phyloP scores from a whole-genome alignment of 1,284 basidiomycete genomes.

The Cystobasidium slooffiae region DNA sequence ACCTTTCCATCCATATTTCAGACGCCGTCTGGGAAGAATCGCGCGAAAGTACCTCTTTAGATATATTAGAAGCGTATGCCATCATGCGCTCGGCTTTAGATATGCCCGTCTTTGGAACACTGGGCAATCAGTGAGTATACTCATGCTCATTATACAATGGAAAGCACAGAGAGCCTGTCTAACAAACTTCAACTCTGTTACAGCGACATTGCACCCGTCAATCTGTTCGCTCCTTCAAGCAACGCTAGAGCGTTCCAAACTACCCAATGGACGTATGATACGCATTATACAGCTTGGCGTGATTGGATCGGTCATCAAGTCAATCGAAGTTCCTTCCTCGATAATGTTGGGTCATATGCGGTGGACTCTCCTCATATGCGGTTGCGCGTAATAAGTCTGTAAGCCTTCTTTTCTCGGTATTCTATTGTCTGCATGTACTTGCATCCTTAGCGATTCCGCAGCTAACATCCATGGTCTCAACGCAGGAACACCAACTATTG shows the following conservation, averaged over 20 bases:
- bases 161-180: not conserved
- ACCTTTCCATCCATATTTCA: slow-evolving; percentile 3
- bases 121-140: slow-evolving; percentile 53
- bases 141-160: not conserved
- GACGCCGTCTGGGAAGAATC: slow-evolving; percentile 50
- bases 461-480: not conserved
- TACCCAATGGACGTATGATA: slow-evolving; percentile 51
- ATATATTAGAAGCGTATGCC: slow-evolving; percentile 44
- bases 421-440: not conserved
- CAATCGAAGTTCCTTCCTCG: slow-evolving; percentile 24
- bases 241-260: slow-evolving; percentile 37
- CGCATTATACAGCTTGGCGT: slow-evolving; percentile 48
- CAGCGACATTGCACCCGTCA: slow-evolving; percentile 55
- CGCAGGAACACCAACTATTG: slow-evolving; percentile 64
- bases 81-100: slow-evolving; percentile 46
- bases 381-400: slow-evolving; percentile 60
- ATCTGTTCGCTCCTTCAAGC: slow-evolving; percentile 52
- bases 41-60: slow-evolving; percentile 42
- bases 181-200: not conserved
- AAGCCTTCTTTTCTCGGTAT: not conserved
- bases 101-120: slow-evolving; percentile 51
- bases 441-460: not conserved
- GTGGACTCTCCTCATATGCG: slow-evolving; percentile 47
- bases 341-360: slow-evolving; percentile 49
- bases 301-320: slow-evolving; percentile 50